Evolutionary conservation across 192 early-diverging fungal species (phyloP), one percentile per base, ranked within the genome.

Genomic region (Backusella luteola): DNA sequence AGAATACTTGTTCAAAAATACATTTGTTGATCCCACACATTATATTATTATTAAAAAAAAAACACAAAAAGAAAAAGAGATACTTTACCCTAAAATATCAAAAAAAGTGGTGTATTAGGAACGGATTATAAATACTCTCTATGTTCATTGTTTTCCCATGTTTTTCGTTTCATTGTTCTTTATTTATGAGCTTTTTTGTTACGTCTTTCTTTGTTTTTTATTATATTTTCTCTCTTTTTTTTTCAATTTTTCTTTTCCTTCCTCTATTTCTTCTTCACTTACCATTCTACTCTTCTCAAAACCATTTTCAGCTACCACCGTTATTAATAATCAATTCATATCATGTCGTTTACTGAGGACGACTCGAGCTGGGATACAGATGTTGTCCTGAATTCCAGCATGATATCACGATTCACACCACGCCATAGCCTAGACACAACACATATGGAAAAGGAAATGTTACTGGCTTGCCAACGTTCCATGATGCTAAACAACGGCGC

Each of bases 321-420:
- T n/a, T 49, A 49, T 21, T n/a, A 49, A 49, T 19, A 49, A n/a
- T 49, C 46, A 49, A 49, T 49, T 49, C 46, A n/a, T n/a, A 29
- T 32, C 11, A 68, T 68, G 67, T 35, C 67, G 29, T 35, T 17
- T 19, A 29, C 35, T 29, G 36, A 70, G 19, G 38, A 74, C 11
- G 56, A 63, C 29, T 29, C 56, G 11, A 56, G 59, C 38, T 74
- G 73, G 36, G 56, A 74, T 39, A 38, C 23, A 29, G 56, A 74
- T 7, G n/a, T 73, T 53, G 35, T 42, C n/a, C n/a, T 59, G 15
- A 41, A 19, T n/a, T 38, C 52, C 34, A 29, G 26, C n/a, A 21
- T 38, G 34, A 38, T 15, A 6, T 44, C 14, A 7, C 52, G 23
- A 46, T 23, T 52, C 23, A 44, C 19, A 26, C 46, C 19, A 23